A percentile compares a stretch with the other conserved stretches of the same genome.
These are phyloP conservation scores for Nevesoporus exiguus DNA, from an alignment of 768 basidiomycete genomes.

Conservation along the genomic window DNA sequence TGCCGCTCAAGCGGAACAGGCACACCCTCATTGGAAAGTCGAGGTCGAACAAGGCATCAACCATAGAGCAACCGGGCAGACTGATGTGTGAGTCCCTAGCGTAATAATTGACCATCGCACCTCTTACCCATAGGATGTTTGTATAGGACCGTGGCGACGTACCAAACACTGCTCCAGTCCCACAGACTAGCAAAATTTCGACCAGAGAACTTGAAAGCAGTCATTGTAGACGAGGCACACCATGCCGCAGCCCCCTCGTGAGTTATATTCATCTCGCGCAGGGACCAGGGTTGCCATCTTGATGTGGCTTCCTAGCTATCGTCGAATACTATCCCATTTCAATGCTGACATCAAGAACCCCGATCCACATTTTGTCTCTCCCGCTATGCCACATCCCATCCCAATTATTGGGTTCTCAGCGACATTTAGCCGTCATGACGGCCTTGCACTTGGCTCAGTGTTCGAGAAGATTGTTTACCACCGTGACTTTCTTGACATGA, in stretches of 20 bases:
- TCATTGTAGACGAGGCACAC: constrained; percentile 92
- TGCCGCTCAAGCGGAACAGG: constrained; percentile 59
- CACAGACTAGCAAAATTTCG: constrained; percentile 73
- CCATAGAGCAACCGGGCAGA: constrained; percentile 70
- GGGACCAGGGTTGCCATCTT: neutral
- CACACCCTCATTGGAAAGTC: constrained; percentile 72
- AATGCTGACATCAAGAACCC: constrained; percentile 60
- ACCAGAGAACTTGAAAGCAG: constrained; percentile 59
- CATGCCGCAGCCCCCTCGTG: constrained; percentile 92
- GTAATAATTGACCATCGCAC: neutral
- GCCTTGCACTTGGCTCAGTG: constrained; percentile 81
- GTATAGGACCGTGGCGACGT: constrained; percentile 74
- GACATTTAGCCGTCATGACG: constrained; percentile 91
- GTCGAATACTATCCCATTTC: constrained; percentile 81
- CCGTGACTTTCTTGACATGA: constrained; percentile 87
- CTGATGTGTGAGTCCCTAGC: constrained; percentile 64
- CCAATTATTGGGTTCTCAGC: constrained; percentile 95
- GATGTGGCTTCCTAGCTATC: constrained; percentile 51
- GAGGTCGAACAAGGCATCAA: constrained; percentile 90
- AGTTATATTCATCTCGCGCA: neutral
- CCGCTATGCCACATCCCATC: constrained; percentile 45
- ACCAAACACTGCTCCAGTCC: constrained; percentile 72
- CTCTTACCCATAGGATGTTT: neutral
- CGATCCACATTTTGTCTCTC: constrained; percentile 39
- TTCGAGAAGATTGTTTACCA: constrained; percentile 94